phyloP scores from a whole-genome alignment of 108 stramenopile genomes.

The Asterionellopsis glacialis region DNA sequence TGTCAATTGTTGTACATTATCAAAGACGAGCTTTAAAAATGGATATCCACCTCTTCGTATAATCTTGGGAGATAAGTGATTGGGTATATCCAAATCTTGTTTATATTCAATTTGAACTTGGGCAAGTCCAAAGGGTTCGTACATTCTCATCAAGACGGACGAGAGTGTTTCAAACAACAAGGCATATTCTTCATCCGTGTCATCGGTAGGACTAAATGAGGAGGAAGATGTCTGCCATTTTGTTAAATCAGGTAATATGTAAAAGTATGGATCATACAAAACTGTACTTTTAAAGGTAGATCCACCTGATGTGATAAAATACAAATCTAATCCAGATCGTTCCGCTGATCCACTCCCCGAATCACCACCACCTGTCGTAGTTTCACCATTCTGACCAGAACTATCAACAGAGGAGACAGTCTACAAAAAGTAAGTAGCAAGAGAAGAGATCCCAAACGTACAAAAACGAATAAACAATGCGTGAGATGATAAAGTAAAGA shows the following conservation, averaged over 20 bases:
- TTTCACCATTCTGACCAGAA: too few species aligned
- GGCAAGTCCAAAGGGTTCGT: conserved; percentile 50
- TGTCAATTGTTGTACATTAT: conserved; percentile 74
- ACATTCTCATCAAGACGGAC: conserved; percentile 55
- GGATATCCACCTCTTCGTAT: conserved; percentile 41
- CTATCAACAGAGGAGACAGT: not conserved
- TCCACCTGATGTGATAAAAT: conserved; percentile 57
- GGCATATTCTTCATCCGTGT: conserved; percentile 22
- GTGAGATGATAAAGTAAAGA: too few species aligned
- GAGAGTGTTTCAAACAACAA: conserved; percentile 59
- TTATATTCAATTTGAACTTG: conserved; percentile 63
- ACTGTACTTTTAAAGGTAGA: conserved; percentile 86
- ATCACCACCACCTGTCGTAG: conserved; percentile 1
- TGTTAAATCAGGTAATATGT: conserved; percentile 54
- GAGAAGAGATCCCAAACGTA: too few species aligned
- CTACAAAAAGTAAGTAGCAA: not conserved
- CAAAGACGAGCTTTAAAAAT: conserved; percentile 61
- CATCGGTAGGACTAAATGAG: too few species aligned
- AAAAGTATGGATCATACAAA: conserved; percentile 93
- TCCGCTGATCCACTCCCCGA: conserved; percentile 32
- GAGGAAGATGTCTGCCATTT: too few species aligned
- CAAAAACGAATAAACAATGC: too few species aligned
- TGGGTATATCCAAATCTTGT: conserved; percentile 68
- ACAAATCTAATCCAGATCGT: conserved; percentile 88
- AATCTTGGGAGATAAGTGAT: conserved; percentile 55